Evolutionary conservation across 495 filamentous ascomycete species (phyloP), one percentile per base, ranked within the genome.

Genomic region (Penicillium canariense): DNA sequence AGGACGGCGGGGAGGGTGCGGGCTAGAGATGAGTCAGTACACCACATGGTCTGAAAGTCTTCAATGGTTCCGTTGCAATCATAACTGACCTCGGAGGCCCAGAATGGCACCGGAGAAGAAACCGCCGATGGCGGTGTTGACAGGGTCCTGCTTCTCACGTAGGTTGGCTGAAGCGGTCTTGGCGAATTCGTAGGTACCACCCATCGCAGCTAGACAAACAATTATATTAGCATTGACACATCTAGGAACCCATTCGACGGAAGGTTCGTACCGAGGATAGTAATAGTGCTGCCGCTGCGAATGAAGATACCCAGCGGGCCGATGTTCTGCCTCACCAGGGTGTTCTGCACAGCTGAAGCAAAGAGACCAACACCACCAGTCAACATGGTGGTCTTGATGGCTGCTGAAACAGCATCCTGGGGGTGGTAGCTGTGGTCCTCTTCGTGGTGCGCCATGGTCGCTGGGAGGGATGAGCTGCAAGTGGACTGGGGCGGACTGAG

Each of bases 331-430:
- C 83, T 90, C 15, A 83, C 77, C 50, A 97, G 81, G 27, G 91
- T 87, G 72, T 95, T 96, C 75, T 91, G 90, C 46, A 93, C 77
- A 26, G 89, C 88, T 5, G 92, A 85, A 48, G 85, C 63, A 65
- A 89, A 76, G 36, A 87, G 69, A 58, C 94, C 95, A 38, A 81
- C 80, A 39, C 75, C 71, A 66, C 86, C 88, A 48, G 81, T 83
- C 53, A 90, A 67, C 55, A 83, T 54, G 32, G 82, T 85, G 48
- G 84, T 81, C 61, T 82, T 83, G 65, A 89, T 68, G 25, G 86
- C 79, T 34, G 77, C 76, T 47, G 74, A 68, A 55, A 97, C 72
- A 55, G 92, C 86, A 83, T 97, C 92, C 66, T 86, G 81, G 44
- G 87, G 87, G 39, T 88, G 84, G 69, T 91, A 95, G 57, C 62